Evolutionary conservation across 768 basidiomycete genomes (phyloP).

Genomic region (Mycena capillaripes): DNA sequence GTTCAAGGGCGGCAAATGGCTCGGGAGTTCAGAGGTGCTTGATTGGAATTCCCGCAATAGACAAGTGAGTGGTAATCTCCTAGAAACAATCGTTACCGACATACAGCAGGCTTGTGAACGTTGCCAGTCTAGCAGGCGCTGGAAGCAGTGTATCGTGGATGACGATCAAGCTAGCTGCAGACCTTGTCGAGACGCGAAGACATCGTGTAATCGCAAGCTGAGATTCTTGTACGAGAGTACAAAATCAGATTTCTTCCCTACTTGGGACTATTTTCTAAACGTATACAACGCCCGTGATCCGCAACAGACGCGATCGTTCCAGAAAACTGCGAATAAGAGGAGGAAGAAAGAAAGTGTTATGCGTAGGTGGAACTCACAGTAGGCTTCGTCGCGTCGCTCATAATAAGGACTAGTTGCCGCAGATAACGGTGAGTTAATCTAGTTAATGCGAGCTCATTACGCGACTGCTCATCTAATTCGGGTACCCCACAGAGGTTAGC

Average conservation of each 20-base stretch:
- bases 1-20: neutral
- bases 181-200: neutral
- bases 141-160: neutral
- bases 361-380: no score
- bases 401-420: no score
- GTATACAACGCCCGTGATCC: neutral
- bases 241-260: neutral
- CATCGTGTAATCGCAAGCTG: neutral
- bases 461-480: no score
- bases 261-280: neutral
- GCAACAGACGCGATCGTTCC: neutral
- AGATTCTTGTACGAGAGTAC: neutral
- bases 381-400: no score
- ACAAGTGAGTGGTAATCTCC: neutral
- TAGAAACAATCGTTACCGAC: no score
- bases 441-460: no score
- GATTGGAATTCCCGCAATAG: neutral
- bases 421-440: no score
- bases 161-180: neutral
- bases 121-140: neutral
- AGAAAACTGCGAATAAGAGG: neutral
- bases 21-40: neutral
- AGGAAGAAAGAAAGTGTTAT: neutral
- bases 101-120: neutral
- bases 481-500: no score